Percentiles rank a stretch among this genome's conserved stretches.
Conservation (phyloP, 1,139 yeast genomes). For the Wickerhamomyces sp. region DNA sequence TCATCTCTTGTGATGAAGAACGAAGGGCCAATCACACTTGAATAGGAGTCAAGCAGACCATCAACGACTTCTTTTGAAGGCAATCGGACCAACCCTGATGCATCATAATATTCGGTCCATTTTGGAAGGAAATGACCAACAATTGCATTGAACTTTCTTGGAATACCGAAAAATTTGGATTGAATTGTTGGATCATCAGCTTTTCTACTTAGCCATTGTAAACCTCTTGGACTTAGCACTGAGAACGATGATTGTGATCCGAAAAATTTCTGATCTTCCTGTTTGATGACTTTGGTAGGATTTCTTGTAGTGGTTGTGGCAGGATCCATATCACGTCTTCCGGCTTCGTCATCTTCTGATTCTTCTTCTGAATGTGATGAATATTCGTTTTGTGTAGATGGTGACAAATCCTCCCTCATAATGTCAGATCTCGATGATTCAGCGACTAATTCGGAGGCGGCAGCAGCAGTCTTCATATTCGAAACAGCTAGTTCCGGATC, state of each 20-base stretch:
- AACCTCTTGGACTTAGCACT: slow-evolving; percentile 34
- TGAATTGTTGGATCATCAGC: slow-evolving; percentile 26
- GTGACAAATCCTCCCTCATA: neutral
- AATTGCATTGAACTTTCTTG: slow-evolving; percentile 20
- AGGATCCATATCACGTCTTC: neutral
- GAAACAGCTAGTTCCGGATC: slow-evolving; percentile 4
- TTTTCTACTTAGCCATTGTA: slow-evolving; percentile 34
- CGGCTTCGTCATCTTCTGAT: neutral
- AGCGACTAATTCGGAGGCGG: neutral
- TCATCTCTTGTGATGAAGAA: slow-evolving; percentile 11
- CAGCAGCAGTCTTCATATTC: neutral
- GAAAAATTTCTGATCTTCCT: slow-evolving; percentile 11
- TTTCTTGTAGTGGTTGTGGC: neutral
- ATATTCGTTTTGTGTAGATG: neutral
- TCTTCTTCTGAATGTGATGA: neutral
- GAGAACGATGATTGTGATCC: slow-evolving; percentile 31
- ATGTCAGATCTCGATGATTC: no score
- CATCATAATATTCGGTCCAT: slow-evolving; percentile 32
- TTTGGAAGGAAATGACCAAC: slow-evolving; percentile 18
- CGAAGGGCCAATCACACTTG: slow-evolving; percentile 14
- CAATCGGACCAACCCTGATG: slow-evolving; percentile 21
- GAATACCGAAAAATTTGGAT: slow-evolving; percentile 19
- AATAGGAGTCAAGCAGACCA: slow-evolving; percentile 16
- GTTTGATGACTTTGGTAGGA: neutral
- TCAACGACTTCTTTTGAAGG: slow-evolving; percentile 25